These are phyloP conservation scores for Litchi chinensis DNA, from an alignment of 345 rosid genomes.

Conservation along the genomic window DNA sequence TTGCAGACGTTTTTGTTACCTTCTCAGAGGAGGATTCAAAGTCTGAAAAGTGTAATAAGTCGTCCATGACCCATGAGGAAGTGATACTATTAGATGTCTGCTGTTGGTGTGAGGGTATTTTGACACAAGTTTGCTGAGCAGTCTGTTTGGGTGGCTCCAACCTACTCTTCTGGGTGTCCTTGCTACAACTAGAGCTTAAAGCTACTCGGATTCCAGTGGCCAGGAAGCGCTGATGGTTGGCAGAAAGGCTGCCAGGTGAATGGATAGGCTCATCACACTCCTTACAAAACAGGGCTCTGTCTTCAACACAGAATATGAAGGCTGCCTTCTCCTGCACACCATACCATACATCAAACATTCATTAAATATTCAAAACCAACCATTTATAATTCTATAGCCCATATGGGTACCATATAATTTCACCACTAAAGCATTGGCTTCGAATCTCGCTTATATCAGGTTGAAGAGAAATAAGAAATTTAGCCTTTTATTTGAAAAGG, in stretches of 20 bases:
- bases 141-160: conserved; percentile 68
- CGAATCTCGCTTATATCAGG: not conserved
- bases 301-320: conserved; percentile 97
- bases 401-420: not conserved
- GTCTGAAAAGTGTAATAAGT: conserved; percentile 72
- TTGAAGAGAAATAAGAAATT: not conserved
- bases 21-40: conserved; percentile 62
- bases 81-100: conserved; percentile 26
- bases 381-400: not conserved
- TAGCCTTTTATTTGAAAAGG: not conserved
- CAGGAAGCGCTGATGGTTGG: conserved; percentile 84
- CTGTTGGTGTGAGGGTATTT: conserved; percentile 46
- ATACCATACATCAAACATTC: not conserved
- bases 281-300: conserved; percentile 86
- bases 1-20: conserved; percentile 40
- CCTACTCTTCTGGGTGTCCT: conserved; percentile 42
- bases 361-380: not conserved
- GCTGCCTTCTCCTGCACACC: conserved; percentile 83
- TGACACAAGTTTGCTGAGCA: conserved; percentile 40
- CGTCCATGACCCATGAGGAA: conserved; percentile 78
- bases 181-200: conserved; percentile 60
- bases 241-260: conserved; percentile 70
- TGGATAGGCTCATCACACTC: conserved; percentile 91
- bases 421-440: not conserved
- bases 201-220: conserved; percentile 94